Evolutionary conservation across 2,329 filamentous ascomycete genomes (phyloP).

Genomic region (Alternaria angustiovoidea): DNA sequence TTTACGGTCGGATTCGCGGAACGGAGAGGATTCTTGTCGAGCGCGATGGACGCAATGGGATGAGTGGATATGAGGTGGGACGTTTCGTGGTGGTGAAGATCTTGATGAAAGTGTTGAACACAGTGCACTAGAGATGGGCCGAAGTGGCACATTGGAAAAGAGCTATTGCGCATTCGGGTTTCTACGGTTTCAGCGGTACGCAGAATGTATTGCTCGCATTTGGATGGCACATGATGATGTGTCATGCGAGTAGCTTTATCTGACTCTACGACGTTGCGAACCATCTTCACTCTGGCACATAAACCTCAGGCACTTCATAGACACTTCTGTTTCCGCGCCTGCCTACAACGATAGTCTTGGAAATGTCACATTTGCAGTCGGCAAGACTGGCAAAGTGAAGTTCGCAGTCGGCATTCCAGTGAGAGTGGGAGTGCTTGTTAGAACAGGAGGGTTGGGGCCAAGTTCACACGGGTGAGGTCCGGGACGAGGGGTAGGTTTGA

Average conservation of each 20-base stretch:
- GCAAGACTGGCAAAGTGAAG: constrained; percentile 8
- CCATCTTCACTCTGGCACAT: not conserved
- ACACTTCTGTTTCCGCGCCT: not conserved
- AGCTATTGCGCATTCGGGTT: not conserved
- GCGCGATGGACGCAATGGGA: not conserved
- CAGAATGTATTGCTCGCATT: not conserved
- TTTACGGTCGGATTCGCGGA: not conserved
- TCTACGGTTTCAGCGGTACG: not conserved
- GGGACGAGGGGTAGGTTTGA: constrained; percentile 31
- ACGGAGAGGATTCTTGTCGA: not conserved
- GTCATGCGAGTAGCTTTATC: not conserved
- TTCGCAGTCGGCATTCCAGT: constrained; percentile 10
- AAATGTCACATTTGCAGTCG: constrained; percentile 10
- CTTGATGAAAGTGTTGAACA: not conserved
- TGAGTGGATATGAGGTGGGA: not conserved
- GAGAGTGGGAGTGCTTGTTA: constrained; percentile 6
- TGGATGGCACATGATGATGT: not conserved
- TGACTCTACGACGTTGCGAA: not conserved
- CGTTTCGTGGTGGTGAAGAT: not conserved
- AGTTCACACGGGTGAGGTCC: constrained; percentile 42
- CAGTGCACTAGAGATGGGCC: not conserved
- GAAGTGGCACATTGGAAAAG: not conserved
- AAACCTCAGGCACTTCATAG: not conserved
- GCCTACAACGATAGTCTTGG: not conserved
- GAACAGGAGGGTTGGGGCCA: constrained; percentile 15